Evolutionary conservation across 768 basidiomycete species (phyloP).

Genomic region (Serendipita sp.): DNA sequence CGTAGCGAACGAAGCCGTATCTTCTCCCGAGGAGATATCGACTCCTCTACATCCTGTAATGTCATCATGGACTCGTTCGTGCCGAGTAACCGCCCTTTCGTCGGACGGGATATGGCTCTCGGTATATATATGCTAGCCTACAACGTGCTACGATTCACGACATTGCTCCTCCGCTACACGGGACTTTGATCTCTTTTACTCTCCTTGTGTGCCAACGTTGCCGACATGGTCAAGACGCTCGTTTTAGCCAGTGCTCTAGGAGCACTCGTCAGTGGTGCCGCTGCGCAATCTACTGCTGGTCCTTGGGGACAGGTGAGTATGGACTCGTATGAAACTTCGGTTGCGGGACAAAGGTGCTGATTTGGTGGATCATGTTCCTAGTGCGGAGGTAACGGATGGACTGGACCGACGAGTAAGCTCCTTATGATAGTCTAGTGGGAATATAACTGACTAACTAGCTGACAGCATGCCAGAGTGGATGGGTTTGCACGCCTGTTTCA

Average conservation of each 20-base stretch:
- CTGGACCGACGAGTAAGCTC: neutral
- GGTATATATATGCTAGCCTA: neutral
- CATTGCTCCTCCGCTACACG: neutral
- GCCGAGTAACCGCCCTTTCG: neutral
- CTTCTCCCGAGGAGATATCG: no score
- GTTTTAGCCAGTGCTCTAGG: neutral
- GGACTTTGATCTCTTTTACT: no score
- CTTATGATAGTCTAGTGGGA: neutral
- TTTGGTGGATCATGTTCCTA: neutral
- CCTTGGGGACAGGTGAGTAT: slow-evolving; percentile 1
- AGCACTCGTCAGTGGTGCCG: neutral
- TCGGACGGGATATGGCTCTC: neutral
- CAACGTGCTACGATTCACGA: neutral
- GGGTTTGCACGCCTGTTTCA: slow-evolving; percentile 1
- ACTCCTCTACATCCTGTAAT: no score
- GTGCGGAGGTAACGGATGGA: slow-evolving; percentile 1
- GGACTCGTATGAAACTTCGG: no score
- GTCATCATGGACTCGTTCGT: neutral
- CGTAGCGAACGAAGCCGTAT: no score
- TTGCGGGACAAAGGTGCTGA: neutral
- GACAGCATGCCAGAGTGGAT: neutral
- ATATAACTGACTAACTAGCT: no score
- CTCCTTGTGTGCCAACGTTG: no score
- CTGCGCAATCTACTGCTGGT: neutral
- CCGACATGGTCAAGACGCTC: neutral